These are phyloP conservation scores for Mesostigma viride DNA, from an alignment of 139 green algal species.

Conservation along the genomic window DNA sequence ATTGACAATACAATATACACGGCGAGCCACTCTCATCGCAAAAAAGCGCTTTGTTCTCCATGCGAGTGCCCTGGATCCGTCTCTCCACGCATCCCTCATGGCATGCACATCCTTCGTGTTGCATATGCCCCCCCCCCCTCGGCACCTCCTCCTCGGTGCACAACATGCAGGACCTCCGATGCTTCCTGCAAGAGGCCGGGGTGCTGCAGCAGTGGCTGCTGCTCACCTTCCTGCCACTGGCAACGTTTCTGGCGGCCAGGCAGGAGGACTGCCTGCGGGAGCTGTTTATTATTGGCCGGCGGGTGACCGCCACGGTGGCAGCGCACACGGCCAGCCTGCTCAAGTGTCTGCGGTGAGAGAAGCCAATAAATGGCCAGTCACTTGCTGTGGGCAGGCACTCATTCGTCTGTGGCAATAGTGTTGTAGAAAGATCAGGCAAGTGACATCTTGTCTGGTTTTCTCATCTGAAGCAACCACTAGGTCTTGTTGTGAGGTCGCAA, in stretches of 20 bases:
- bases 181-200: slow-evolving; percentile 7
- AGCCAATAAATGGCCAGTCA: no score
- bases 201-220: slow-evolving; percentile 17
- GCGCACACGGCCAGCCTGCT: neutral
- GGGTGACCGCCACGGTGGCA: neutral
- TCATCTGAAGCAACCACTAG: neutral
- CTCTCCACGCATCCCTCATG: no score
- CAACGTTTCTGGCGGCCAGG: neutral
- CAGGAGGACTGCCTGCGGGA: neutral
- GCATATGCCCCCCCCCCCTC: no score
- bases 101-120: no score
- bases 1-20: no score
- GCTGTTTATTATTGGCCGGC: slow-evolving; percentile 10
- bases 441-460: neutral
- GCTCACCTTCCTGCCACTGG: neutral
- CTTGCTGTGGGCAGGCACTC: no score
- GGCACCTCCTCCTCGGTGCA: no score
- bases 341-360: slow-evolving; percentile 1
- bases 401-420: neutral
- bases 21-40: no score
- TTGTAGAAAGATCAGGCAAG: neutral
- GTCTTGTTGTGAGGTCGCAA: neutral
- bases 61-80: no score
- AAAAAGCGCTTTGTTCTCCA: no score
- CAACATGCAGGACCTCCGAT: slow-evolving; percentile 16